Percentiles rank a stretch among this genome's conserved stretches.
Evolutionary conservation across 179 eudicot genomes (phyloP).

Genomic region (Drosera spatulata): DNA sequence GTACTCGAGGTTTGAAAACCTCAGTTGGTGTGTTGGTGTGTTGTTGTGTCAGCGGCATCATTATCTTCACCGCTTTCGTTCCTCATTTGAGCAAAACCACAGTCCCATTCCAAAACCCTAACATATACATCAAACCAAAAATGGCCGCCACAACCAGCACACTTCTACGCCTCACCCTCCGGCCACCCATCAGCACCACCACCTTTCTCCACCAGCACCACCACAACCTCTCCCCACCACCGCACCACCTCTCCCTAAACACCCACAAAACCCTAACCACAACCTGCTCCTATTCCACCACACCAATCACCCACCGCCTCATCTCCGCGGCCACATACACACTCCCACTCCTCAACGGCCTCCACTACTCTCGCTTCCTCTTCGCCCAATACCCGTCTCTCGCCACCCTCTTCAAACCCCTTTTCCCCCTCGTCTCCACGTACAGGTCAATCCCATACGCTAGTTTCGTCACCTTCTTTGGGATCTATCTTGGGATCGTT

Average conservation of each 20-base stretch:
- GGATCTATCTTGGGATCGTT: slow-evolving; percentile 56
- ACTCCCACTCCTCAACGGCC: slow-evolving; percentile 76
- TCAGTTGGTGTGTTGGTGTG: too few species aligned
- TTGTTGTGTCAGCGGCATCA: too few species aligned
- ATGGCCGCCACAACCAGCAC: too few species aligned
- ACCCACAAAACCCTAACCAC: slow-evolving; percentile 2
- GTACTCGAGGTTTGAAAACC: too few species aligned
- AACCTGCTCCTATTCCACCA: slow-evolving; percentile 28
- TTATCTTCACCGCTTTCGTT: too few species aligned
- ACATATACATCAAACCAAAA: not conserved
- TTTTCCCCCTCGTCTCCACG: slow-evolving; percentile 47
- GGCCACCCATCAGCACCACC: not conserved
- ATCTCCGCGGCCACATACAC: slow-evolving; percentile 68
- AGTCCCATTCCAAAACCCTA: too few species aligned
- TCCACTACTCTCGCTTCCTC: slow-evolving; percentile 80
- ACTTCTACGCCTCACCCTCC: too few species aligned
- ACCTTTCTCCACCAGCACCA: slow-evolving; percentile 34
- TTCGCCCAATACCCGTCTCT: slow-evolving; percentile 57
- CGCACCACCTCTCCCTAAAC: slow-evolving; percentile 3
- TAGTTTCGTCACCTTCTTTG: slow-evolving; percentile 63
- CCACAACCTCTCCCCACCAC: slow-evolving; percentile 8
- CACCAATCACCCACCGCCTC: slow-evolving; percentile 66
- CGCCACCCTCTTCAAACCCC: slow-evolving; percentile 37
- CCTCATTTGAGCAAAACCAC: too few species aligned
- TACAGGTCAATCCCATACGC: slow-evolving; percentile 70